These are phyloP conservation scores for Boletus coccyginus DNA, from an alignment of 768 basidiomycete species.

Conservation along the genomic window DNA sequence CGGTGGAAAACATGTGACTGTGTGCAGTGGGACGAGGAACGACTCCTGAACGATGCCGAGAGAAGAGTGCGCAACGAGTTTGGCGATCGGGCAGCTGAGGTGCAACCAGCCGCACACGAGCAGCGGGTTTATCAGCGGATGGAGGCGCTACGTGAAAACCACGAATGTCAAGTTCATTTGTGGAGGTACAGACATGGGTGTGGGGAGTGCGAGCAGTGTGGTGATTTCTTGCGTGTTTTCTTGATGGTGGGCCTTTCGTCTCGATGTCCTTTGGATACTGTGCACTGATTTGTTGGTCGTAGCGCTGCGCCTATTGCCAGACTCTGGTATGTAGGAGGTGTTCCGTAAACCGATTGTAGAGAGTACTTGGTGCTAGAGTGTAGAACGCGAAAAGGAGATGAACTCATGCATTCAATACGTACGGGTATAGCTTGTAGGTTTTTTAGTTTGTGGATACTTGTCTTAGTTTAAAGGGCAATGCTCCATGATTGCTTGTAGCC, in stretches of 20 bases:
- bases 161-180: constrained; percentile 47
- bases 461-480: not conserved
- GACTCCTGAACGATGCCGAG: constrained; percentile 29
- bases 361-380: not conserved
- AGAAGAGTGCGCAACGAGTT: constrained; percentile 26
- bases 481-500: not conserved
- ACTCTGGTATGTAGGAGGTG: constrained; percentile 25
- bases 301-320: constrained; percentile 27
- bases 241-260: constrained; percentile 42
- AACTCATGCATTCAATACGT: not conserved
- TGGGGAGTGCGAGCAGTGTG: constrained; percentile 48
- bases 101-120: constrained; percentile 16
- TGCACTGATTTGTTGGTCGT: not conserved
- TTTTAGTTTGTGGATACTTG: not conserved
- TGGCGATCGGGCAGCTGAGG: constrained; percentile 8
- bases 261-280: not conserved
- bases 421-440: too few relatives aligned
- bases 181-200: constrained; percentile 47
- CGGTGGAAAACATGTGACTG: constrained; percentile 64
- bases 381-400: not conserved
- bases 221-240: constrained; percentile 36
- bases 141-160: constrained; percentile 44
- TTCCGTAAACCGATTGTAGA: constrained; percentile 29
- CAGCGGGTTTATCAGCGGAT: constrained; percentile 23
- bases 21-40: constrained; percentile 60